A percentile compares a stretch with the other conserved stretches of the same genome.
These are phyloP conservation scores for Nicotiana obtusifolia DNA, from an alignment of 257 asterid genomes.

Conservation along the genomic window DNA sequence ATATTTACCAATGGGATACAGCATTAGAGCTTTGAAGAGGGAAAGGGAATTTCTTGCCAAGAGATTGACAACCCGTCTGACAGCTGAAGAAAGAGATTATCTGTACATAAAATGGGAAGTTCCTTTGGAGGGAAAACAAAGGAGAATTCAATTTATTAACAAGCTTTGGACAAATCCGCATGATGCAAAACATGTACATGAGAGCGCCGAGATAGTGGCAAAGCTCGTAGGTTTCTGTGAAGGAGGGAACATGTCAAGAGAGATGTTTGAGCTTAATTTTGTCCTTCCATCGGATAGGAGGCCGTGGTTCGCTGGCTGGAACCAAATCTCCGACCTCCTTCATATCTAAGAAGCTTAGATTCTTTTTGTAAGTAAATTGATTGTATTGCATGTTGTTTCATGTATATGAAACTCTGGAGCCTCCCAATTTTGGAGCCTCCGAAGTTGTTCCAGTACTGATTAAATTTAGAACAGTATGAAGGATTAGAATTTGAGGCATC, in stretches of 20 bases:
- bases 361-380: constrained; percentile 30
- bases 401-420: constrained; percentile 22
- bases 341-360: constrained; percentile 45
- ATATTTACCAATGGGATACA: constrained; percentile 15
- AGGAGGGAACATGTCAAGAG: constrained; percentile 72
- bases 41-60: constrained; percentile 88
- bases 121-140: constrained; percentile 77
- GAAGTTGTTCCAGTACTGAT: constrained; percentile 7
- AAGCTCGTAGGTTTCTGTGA: constrained; percentile 82
- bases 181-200: constrained; percentile 57
- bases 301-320: constrained; percentile 85
- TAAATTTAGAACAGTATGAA: background rate
- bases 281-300: constrained; percentile 75
- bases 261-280: constrained; percentile 90
- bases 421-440: constrained; percentile 32
- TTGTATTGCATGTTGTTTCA: background rate
- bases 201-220: constrained; percentile 86
- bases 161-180: constrained; percentile 77
- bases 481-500: constrained; percentile 7
- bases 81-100: constrained; percentile 72
- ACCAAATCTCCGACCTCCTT: constrained; percentile 76
- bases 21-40: constrained; percentile 70
- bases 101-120: constrained; percentile 88
- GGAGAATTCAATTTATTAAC: constrained; percentile 72
- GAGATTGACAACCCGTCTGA: constrained; percentile 62